Conservation (phyloP, 225 moss, liverwort and hornwort genomes). For the Ulota crispa region DNA sequence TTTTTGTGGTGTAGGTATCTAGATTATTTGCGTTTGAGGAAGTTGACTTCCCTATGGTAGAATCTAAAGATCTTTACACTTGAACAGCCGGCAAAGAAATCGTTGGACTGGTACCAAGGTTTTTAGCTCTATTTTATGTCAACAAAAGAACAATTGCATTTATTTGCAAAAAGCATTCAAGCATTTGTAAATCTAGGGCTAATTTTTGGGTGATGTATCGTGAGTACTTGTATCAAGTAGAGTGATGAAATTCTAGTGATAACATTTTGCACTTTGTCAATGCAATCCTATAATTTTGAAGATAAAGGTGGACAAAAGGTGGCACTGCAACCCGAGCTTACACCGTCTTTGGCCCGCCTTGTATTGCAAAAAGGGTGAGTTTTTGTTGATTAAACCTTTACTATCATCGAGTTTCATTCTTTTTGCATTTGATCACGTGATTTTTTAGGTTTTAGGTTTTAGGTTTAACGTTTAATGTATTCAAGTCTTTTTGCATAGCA, state of each 20-base stretch:
- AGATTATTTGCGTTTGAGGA: conserved; percentile 94
- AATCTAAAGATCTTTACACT: conserved; percentile 92
- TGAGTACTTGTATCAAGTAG: background rate
- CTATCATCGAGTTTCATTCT: background rate
- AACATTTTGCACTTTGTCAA: background rate
- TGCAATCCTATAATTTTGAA: conserved; percentile 98
- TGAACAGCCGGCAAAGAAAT: conserved; percentile 98
- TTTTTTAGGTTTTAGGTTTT: too few species aligned
- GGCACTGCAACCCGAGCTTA: conserved; percentile 89
- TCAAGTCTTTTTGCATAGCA: too few species aligned
- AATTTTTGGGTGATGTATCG: background rate
- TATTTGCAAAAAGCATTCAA: background rate
- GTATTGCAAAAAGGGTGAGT: conserved; percentile 88
- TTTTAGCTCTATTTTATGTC: background rate
- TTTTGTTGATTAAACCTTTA: background rate
- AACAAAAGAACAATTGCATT: background rate
- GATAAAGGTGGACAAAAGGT: conserved; percentile 93
- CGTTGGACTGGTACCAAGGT: conserved; percentile 71
- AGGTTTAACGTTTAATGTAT: too few species aligned
- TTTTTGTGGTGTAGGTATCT: conserved; percentile 64
- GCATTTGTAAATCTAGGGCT: background rate
- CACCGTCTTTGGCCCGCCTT: conserved; percentile 95
- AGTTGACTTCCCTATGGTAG: conserved; percentile 92
- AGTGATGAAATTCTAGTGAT: conserved; percentile 1
- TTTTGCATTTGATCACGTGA: too few species aligned